Evolutionary conservation across 2,329 filamentous ascomycete genomes (phyloP), one percentile per base, ranked within the genome.

Genomic region (Neobulgaria alba): DNA sequence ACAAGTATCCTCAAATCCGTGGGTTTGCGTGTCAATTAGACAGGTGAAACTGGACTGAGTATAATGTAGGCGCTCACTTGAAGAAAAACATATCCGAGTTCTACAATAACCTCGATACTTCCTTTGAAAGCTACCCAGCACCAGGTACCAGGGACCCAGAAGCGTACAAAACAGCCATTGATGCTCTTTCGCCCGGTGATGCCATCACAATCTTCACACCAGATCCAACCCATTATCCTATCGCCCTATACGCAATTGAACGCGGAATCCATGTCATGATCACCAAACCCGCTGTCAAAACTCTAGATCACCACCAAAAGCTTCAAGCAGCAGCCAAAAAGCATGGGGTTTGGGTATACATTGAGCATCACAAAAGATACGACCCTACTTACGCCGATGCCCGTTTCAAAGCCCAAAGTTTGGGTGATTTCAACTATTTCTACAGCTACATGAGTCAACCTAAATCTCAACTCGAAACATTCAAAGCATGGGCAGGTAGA

Each of bases 391-490:
- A 95, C 67, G 78, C 85, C 10, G 89, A 95, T 62, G 90, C 90
- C 10, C 77, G 81, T 36, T 81, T 81, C 66, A 79, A 82, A 54
- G 85, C 86, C 10, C 67, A 77, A 58, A 78, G 71, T 39, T 70
- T 95, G 5, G 89, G 89, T 50, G 87, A 95, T 66, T 95, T 95
- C 77, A 95, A 94, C 71, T 95, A 95, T 72, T 95, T 94, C 63
- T 95, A 95, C 73, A 83, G 77, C 55, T 95, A 95, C 75, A 57
- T 57, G 55, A 43, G 35, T 4, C 55, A 57, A 37, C 55, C 55
- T 1, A 57, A 57, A 33, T 43, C 36, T 8, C 55, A 57, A 36
- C 41, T 57, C n/a, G 55, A 57, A 41, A 57, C 55, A 1, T 57
- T 57, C 47, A 57, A 57, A 33, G 53, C 54, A 2, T 57, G 55